Base-by-base conservation (phyloP, 331 rosid species). In the Malus hybrid region DNA sequence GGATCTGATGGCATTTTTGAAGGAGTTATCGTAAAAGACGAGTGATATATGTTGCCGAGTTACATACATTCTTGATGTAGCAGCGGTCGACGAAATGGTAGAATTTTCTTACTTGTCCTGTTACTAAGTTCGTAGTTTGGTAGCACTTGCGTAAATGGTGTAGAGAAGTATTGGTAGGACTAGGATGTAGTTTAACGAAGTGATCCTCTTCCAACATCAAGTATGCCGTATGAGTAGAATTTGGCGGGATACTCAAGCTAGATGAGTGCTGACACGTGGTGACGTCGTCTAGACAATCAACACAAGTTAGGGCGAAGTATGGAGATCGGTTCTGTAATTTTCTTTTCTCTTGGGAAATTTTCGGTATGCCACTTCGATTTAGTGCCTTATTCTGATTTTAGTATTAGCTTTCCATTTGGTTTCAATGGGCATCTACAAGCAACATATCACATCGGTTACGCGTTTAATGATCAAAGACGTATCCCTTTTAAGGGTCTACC, bases 1-100 rank as follows among this genome's bases (percentile, higher is more conserved):
- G 66, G 78, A 57, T 34, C 75, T 11, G 84, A 81, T 65, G 84
- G 81, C 50, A 72, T 81, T 50, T 76, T 81, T 36, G 84, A 81
- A 76, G 84, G 84, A 71, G 78, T 81, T 19, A 28, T 81, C 48
- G 29, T 81, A 66, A 76, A 81, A 33, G 60, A 46, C 20, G 32
- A 68, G 44, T 67, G 42, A 76, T 16, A 20, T 68, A 59, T 68
- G 69, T 67, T 66, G 65, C 54, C 61, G 11, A 73, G 22, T 31
- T 32, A 18, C 66, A 32, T 71, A 10, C 33, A 32, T 71, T 71
- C 31, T 71, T 34, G 67, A 72, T 36, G 76, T 57, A 56, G 67
- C 76, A 14, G 39, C 6, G 2, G 34, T 55, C 64, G 36, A 36
- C 24, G 16, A 20, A 12, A n/a, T 33, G 67, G 66, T 42, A 73